These are phyloP conservation scores for Helicostylum pulchrum DNA, from an alignment of 192 early-diverging fungal genomes.

Conservation along the genomic window DNA sequence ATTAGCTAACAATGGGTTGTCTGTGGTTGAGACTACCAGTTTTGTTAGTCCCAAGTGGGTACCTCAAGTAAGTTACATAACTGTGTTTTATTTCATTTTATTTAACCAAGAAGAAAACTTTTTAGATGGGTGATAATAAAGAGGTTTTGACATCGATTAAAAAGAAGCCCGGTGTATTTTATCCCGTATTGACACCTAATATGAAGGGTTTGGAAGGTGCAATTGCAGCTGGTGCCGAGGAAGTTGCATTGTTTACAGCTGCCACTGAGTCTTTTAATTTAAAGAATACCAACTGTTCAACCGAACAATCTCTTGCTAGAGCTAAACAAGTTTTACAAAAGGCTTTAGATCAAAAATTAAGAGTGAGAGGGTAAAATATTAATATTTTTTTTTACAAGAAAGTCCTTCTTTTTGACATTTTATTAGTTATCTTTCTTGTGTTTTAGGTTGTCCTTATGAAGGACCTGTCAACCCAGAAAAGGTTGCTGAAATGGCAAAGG, in stretches of 20 bases:
- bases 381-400: no score
- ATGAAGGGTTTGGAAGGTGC: constrained; percentile 80
- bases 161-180: constrained; percentile 61
- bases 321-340: constrained; percentile 63
- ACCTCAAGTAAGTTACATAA: constrained; percentile 59
- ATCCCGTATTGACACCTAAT: constrained; percentile 91
- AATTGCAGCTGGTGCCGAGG: constrained; percentile 71
- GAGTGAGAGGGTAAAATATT: constrained; percentile 76
- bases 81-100: neutral
- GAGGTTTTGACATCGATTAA: constrained; percentile 71
- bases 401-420: no score
- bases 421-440: constrained; percentile 86
- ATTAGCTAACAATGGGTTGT: constrained; percentile 75
- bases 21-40: constrained; percentile 85
- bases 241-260: constrained; percentile 91
- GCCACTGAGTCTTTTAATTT: constrained; percentile 84
- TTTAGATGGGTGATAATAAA: constrained; percentile 81
- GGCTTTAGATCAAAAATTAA: constrained; percentile 60
- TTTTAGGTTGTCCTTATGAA: constrained; percentile 93
- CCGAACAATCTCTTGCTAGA: constrained; percentile 74
- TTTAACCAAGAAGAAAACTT: neutral
- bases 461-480: constrained; percentile 66
- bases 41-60: constrained; percentile 98
- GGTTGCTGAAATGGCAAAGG: constrained; percentile 70
- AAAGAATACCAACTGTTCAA: constrained; percentile 91